phyloP scores from a whole-genome alignment of 2,329 filamentous ascomycete genomes.

The Apiospora hydei region DNA sequence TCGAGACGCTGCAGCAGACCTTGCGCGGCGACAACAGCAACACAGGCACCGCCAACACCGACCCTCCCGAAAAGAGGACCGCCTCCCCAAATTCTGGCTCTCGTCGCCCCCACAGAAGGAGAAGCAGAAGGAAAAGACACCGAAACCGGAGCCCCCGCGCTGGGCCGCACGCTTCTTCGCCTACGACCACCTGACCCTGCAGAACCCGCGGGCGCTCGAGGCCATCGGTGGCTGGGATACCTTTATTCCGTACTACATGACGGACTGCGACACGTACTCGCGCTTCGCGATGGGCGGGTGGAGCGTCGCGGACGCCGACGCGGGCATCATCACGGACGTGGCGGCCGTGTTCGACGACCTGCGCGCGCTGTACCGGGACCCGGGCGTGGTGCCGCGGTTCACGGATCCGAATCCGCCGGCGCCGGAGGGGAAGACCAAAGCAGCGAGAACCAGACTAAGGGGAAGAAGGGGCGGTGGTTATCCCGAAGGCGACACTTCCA shows the following conservation, averaged over 20 bases:
- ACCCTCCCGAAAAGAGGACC: conserved; percentile 34
- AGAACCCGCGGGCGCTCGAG: conserved; percentile 60
- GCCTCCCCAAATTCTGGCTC: conserved; percentile 43
- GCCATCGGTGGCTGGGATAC: conserved; percentile 64
- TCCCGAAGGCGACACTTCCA: conserved; percentile 39
- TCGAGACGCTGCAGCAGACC: conserved; percentile 45
- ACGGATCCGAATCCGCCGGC: conserved; percentile 47
- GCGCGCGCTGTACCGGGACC: conserved; percentile 53
- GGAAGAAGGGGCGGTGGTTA: conserved; percentile 32
- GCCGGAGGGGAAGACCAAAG: conserved; percentile 33
- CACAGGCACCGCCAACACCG: conserved; percentile 30
- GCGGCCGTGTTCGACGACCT: conserved; percentile 55
- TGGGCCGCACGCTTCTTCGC: conserved; percentile 65
- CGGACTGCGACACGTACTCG: conserved; percentile 63
- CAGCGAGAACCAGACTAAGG: conserved; percentile 27
- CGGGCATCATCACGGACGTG: conserved; percentile 55
- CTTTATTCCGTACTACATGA: conserved; percentile 64
- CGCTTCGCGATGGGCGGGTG: conserved; percentile 55
- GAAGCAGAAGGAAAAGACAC: conserved; percentile 31
- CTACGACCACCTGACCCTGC: conserved; percentile 64
- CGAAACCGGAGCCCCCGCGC: conserved; percentile 40
- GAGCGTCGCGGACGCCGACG: conserved; percentile 47
- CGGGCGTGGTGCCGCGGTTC: conserved; percentile 45
- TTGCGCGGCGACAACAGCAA: conserved; percentile 23
- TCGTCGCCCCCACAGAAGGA: conserved; percentile 34